phyloP scores from a whole-genome alignment of 495 filamentous ascomycete species.

The Podospora comata region DNA sequence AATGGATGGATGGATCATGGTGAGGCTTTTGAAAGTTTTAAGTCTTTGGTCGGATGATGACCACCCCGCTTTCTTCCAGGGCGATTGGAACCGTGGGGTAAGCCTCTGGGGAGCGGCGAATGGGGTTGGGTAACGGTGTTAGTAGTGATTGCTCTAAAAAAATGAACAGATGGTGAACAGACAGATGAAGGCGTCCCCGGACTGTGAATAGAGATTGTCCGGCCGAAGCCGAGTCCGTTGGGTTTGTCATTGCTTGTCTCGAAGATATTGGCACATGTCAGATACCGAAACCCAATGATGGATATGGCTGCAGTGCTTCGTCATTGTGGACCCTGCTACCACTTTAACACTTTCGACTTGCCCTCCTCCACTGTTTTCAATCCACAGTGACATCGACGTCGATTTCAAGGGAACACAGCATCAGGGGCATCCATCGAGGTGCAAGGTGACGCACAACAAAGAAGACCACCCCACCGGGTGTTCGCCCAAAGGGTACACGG shows the following conservation, averaged over 20 bases:
- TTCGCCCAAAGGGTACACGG: not conserved
- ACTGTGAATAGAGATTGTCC: not conserved
- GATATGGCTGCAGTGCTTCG: not conserved
- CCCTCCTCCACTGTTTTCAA: not conserved
- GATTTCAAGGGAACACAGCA: not conserved
- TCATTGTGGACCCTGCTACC: constrained; percentile 2
- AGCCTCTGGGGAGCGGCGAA: not conserved
- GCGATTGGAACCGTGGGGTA: not conserved
- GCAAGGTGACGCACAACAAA: not conserved
- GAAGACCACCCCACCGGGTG: not conserved
- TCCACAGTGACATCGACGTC: constrained; percentile 3
- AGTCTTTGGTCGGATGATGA: not conserved
- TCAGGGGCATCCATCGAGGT: not conserved
- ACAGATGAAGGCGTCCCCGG: not conserved
- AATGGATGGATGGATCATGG: not conserved
- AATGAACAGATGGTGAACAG: not conserved
- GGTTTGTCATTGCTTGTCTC: not conserved
- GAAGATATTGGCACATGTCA: not conserved
- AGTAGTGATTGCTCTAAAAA: not conserved
- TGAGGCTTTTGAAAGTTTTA: not conserved
- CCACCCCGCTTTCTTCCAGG: not conserved
- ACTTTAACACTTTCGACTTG: not conserved
- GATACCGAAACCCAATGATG: not conserved
- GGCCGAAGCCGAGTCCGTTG: not conserved
- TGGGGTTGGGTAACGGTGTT: not conserved